Evolutionary conservation across 441 rosid species (phyloP), one percentile per base, ranked within the genome.

Genomic region (Syzygium syzygioides): DNA sequence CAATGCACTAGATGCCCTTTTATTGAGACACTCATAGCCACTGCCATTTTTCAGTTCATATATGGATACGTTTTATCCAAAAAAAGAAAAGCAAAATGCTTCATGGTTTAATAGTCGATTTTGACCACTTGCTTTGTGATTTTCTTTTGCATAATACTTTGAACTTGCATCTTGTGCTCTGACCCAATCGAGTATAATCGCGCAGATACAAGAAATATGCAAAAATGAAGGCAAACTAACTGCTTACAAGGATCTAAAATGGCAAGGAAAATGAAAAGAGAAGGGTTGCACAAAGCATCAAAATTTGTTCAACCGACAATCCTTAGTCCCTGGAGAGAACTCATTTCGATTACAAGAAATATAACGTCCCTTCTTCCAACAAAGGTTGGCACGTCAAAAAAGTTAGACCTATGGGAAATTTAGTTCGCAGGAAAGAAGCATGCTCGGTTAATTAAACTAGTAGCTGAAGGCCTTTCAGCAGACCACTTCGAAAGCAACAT

Each of bases 391-490:
- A 60, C 64, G 4, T 23, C 5, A 59, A 59, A 57, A 59, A 59
- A 26, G 64, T 59, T 59, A 59, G 11, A 59, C 64, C 64, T 59
- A 59, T 59, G 64, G 64, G 3, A 26, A 59, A 59, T 59, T 59
- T n/a, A 59, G 64, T 59, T 59, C 26, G n/a, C 30, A 26, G 64
- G 64, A 59, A 59, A 59, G 14, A 59, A 60, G 32, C 66, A 60
- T 28, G 66, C 66, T 28, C 66, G 32, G 28, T 30, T 92, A 98
- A 60, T 60, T 28, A 60, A 91, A 94, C 89, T 87, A 87, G 94
- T 88, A 41, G 98, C 99, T 2, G 95, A 91, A 55, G 99, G 94
- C 91, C 99, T 93, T 80, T 95, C 0, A 12, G 64, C 15, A 59
- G 7, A 26, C 15, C 26, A 12, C 64, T 59, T 59, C 64, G 10